These are phyloP conservation scores for Didymella sp. DNA, from an alignment of 2,329 filamentous ascomycete species.

Conservation along the genomic window DNA sequence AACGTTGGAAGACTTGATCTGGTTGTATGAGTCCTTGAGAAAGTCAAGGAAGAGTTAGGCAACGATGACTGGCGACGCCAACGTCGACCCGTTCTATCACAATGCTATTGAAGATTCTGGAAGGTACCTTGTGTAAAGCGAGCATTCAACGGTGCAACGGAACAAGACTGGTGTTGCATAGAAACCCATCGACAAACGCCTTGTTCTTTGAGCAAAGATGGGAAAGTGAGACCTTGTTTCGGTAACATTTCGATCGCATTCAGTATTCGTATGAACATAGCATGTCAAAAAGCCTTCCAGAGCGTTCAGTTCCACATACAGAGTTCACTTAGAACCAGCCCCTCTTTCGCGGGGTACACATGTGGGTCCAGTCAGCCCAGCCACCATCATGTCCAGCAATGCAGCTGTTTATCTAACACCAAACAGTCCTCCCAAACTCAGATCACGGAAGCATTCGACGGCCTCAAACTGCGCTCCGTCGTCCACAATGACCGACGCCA, in stretches of 20 bases:
- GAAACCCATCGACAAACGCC: neutral
- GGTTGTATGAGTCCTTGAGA: neutral
- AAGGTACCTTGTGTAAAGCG: too few relatives aligned
- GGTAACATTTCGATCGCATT: neutral
- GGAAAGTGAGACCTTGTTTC: neutral
- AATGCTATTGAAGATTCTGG: neutral
- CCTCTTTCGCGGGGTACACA: neutral
- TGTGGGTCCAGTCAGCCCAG: neutral
- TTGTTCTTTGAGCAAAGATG: neutral
- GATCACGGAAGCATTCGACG: neutral
- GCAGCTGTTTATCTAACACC: neutral
- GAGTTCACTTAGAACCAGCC: neutral
- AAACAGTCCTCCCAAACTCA: neutral
- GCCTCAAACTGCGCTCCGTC: neutral
- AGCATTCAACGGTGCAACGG: too few relatives aligned
- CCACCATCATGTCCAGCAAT: neutral
- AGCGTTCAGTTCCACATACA: neutral
- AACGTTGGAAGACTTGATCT: neutral
- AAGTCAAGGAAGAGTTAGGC: neutral
- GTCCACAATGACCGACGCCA: neutral
- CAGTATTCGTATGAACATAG: neutral
- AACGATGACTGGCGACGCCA: neutral
- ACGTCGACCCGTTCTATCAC: neutral
- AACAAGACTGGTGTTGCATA: neutral
- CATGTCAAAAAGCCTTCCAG: neutral